Evolutionary conservation across 345 rosid genomes (phyloP), one percentile per base, ranked within the genome.

Genomic region (Eucalyptus erythrocorys): DNA sequence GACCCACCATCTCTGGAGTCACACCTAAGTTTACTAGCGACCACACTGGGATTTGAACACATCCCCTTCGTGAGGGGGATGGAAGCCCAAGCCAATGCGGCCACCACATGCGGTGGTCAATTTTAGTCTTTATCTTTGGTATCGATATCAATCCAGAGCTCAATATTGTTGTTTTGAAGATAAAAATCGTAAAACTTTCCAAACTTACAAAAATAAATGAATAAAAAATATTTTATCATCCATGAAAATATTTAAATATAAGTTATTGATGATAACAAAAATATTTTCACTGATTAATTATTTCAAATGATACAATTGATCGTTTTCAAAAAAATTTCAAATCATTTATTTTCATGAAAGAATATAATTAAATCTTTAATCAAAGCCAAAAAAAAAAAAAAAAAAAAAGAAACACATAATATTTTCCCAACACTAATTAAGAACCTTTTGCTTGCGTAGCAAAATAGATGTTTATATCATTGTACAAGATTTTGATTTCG

Each of bases 301-400:
- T 55, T 55, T 55, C 1, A 55, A 55, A 0, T 21, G 5, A 55
- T 1, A 24, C 0, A 55, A 55, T 27, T 22, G 2, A 55, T 55
- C 1, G 0, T 22, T 55, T 55, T 55, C 2, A 22, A 0, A 0
- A 50, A 50, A 50, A 7, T 0, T 21, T 55, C 1, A 55, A 55
- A 55, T 8, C 0, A 22, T 55, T 55, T 55, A 55, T 55, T 53
- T 55, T 5, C 27, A 24, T 55, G 59, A 55, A 55, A 55, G 6
- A 17, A 2, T 34, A 5, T 34, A 71, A 71, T 37, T 68, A 32
- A 2, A 71, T 71, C 43, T 21, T 10, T 1, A 19, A 10, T 19
- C 5, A 8, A 37, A 37, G 82, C 45, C 22, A 71, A 71, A 37
- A 71, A 37, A 32, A 32, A 71, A 71, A 37, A 71, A 37, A 32